phyloP scores from a whole-genome alignment of 768 basidiomycete species.

The Tulasnella sp. region DNA sequence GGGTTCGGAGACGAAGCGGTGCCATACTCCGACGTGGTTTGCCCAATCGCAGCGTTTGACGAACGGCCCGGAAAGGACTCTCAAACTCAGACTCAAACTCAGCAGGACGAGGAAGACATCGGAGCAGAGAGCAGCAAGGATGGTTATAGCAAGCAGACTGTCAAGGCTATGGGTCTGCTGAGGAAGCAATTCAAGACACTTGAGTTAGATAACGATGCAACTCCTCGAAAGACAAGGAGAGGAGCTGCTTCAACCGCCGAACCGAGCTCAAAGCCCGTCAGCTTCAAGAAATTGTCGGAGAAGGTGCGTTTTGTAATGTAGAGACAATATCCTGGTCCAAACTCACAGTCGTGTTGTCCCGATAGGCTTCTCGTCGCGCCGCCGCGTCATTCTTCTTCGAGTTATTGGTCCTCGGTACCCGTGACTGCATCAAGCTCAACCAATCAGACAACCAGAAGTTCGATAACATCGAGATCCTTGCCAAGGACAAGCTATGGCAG shows the following conservation, averaged over 20 bases:
- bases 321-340: background rate
- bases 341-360: background rate
- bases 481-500: conserved; percentile 84
- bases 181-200: conserved; percentile 61
- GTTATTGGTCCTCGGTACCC: conserved; percentile 86
- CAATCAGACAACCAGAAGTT: conserved; percentile 60
- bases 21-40: conserved; percentile 63
- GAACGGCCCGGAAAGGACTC: conserved; percentile 43
- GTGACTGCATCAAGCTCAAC: conserved; percentile 79
- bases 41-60: conserved; percentile 81
- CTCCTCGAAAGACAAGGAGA: conserved; percentile 7
- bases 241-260: conserved; percentile 48
- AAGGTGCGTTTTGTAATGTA: conserved; percentile 52
- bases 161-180: conserved; percentile 74
- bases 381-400: conserved; percentile 98
- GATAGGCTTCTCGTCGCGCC: conserved; percentile 81
- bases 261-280: conserved; percentile 49
- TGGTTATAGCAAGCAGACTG: conserved; percentile 79
- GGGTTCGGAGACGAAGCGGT: conserved; percentile 64
- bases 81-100: conserved; percentile 23
- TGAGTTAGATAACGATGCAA: conserved; percentile 6
- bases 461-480: conserved; percentile 78
- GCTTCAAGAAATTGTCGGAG: conserved; percentile 73
- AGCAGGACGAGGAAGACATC: conserved; percentile 27
- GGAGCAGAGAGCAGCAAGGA: conserved; percentile 27